Base-by-base conservation (phyloP, 768 basidiomycete genomes). In the Zangia roseola region DNA sequence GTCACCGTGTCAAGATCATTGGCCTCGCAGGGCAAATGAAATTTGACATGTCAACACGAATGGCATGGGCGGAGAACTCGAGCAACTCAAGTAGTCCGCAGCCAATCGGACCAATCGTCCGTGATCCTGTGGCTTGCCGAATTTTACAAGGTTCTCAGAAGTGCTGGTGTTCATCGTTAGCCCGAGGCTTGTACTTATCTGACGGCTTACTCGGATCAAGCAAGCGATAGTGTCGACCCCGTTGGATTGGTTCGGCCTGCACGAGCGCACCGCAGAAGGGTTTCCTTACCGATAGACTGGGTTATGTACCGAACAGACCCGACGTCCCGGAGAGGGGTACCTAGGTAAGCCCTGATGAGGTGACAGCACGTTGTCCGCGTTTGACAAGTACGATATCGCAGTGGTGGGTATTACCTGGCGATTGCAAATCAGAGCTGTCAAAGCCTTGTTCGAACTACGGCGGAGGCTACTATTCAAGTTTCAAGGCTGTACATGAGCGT, bases 81-180 rank as follows among this genome's bases (percentile, higher is more conserved):
- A 33, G 26, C n/a, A 31, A 34, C 23, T 20, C 36, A 23, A 31
- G 30, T n/a, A 26, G 10, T 21, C 17, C 21, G 40, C 39, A 21
- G n/a, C 37, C 25, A 39, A 39, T 25, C 24, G 40, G 25, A 24
- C 39, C 37, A 45, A 50, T 34, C 21, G 14, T 17, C 43, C 10
- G 16, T 54, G 46, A 34, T 47, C 35, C 34, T 41, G 40, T 31
- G 50, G n/a, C 17, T 31, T 25, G 19, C 42, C 45, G 16, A 47
- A 34, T 25, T 19, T 50, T 19, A 10, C 21, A 21, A 17, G 46
- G 26, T 46, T 53, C 46, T 39, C 50, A 52, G 38, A 38, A 17
- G 16, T 13, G 47, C 17, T 45, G 31, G 28, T 19, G 50, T 57
- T 61, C 41, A 49, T 14, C 17, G 20, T 44, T 26, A 8, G 34